Percentiles rank a stretch among this genome's conserved stretches.
These are phyloP conservation scores for Monarda citriodora DNA, from an alignment of 305 asterid genomes.

Conservation along the genomic window DNA sequence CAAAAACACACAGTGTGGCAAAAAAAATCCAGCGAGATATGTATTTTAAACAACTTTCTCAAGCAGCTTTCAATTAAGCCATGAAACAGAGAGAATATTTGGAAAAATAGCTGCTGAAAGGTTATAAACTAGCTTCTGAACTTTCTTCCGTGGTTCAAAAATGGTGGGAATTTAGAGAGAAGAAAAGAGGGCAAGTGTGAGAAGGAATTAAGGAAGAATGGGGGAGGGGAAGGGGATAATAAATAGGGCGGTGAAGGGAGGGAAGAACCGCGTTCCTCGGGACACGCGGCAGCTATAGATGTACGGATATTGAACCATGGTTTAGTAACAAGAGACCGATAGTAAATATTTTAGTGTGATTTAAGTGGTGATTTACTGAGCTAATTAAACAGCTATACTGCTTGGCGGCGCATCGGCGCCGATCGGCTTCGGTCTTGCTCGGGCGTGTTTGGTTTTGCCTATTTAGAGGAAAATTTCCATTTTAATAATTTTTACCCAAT, in stretches of 20 bases:
- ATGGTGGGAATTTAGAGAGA: not conserved
- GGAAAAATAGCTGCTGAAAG: not conserved
- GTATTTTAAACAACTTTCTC: not conserved
- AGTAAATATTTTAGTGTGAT: slow-evolving; percentile 2
- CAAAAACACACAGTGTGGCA: not conserved
- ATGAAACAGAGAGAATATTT: slow-evolving; percentile 5
- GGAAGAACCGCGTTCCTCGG: slow-evolving; percentile 63
- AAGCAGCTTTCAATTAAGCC: slow-evolving; percentile 4
- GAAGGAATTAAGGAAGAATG: not conserved
- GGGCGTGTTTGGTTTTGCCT: too few relatives aligned
- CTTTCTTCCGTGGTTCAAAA: not conserved
- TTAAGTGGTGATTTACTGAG: slow-evolving; percentile 10
- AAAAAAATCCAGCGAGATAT: not conserved
- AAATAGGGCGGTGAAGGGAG: slow-evolving; percentile 61
- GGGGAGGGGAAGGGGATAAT: slow-evolving; percentile 7
- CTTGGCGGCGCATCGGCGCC: slow-evolving; percentile 19
- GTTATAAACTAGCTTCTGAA: too few relatives aligned
- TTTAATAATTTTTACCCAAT: not conserved
- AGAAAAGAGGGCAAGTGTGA: not conserved
- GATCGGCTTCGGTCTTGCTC: slow-evolving; percentile 7
- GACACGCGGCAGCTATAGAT: slow-evolving; percentile 63
- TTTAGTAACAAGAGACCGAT: slow-evolving; percentile 7
- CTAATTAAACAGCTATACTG: slow-evolving; percentile 15
- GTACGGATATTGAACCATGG: slow-evolving; percentile 45
- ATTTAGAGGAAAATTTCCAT: too few relatives aligned